Conservation (phyloP, 148 eudicot genomes). For the Arctostaphylos glauca region DNA sequence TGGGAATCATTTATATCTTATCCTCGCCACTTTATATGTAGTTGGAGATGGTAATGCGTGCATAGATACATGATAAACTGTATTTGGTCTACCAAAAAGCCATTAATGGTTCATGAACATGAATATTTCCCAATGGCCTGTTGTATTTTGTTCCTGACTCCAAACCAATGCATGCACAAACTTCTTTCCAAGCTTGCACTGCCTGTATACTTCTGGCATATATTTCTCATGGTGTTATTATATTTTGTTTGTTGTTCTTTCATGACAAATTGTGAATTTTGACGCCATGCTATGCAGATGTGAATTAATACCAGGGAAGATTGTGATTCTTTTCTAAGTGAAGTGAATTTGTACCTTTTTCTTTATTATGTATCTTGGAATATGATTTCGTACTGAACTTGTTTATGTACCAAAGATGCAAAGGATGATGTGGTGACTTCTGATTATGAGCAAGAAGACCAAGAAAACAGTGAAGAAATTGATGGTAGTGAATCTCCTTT, state of each 20-base stretch:
- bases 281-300: background rate
- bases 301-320: background rate
- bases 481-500: conserved; percentile 44
- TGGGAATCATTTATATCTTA: background rate
- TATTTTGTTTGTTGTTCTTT: background rate
- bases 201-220: background rate
- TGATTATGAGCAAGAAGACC: conserved; percentile 43
- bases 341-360: background rate
- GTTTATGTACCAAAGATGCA: conserved; percentile 35
- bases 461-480: conserved; percentile 43
- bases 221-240: background rate
- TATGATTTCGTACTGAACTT: conserved; percentile 16
- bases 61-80: background rate
- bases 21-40: background rate
- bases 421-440: conserved; percentile 31
- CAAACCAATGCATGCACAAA: background rate
- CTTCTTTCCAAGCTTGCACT: background rate
- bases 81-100: background rate
- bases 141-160: background rate
- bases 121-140: background rate
- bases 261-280: background rate
- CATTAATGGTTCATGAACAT: background rate
- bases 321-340: background rate
- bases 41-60: background rate
- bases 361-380: background rate